Conservation (phyloP, 768 basidiomycete species). For the Lactarius quietus region DNA sequence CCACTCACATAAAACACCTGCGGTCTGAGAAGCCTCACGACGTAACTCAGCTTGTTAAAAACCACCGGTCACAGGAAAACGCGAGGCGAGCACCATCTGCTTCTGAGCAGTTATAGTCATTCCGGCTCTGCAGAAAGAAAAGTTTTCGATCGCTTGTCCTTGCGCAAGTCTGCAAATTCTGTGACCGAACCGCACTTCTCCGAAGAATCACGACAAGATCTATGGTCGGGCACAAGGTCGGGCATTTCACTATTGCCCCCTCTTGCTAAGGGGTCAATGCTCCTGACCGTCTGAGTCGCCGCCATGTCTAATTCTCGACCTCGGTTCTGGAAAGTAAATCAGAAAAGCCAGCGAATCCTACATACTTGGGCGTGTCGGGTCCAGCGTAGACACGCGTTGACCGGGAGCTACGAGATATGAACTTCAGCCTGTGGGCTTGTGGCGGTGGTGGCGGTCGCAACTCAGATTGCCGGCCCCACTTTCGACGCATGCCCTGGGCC, state of each 20-base stretch:
- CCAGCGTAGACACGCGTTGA: background rate
- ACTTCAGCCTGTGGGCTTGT: background rate
- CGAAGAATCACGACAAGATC: too few relatives aligned
- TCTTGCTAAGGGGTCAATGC: background rate
- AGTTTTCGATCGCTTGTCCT: background rate
- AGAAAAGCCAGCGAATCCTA: background rate
- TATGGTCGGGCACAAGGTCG: too few relatives aligned
- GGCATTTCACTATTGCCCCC: background rate
- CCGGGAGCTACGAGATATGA: background rate
- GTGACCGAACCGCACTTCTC: background rate
- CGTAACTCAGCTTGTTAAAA: background rate
- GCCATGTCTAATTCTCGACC: background rate
- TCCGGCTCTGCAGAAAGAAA: background rate
- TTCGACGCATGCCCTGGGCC: background rate
- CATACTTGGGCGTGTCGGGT: background rate
- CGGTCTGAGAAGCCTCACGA: background rate
- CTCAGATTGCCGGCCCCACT: background rate
- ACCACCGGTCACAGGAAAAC: slow-evolving; percentile 1
- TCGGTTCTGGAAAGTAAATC: background rate
- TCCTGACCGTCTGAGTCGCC: background rate
- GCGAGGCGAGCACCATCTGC: background rate
- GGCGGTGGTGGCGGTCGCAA: background rate
- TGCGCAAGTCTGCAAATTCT: background rate
- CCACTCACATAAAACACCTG: background rate
- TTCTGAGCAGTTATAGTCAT: background rate